A percentile compares a stretch with the other conserved stretches of the same genome.
Conservation (phyloP, 139 green algal species). For the Ettlia oleoabundans region DNA sequence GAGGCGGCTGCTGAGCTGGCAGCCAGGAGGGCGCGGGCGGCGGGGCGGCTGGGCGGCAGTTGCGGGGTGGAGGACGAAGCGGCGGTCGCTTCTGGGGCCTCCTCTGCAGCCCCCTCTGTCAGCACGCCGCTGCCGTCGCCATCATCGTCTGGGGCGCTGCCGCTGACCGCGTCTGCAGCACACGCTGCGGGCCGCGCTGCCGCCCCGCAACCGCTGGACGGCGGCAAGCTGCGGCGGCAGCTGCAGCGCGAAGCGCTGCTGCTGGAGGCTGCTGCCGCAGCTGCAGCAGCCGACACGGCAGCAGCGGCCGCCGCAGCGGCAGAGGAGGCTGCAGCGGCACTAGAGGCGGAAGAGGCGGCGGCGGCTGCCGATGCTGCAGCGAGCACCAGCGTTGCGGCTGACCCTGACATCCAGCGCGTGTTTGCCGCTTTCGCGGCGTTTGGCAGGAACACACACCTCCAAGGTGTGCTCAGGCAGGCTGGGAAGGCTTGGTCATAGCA, state of each 20-base stretch:
- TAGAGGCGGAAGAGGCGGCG: not conserved
- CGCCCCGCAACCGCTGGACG: not conserved
- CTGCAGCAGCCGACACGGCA: not conserved
- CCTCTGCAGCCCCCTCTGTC: not conserved
- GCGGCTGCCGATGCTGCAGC: not conserved
- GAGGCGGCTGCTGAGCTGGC: not conserved
- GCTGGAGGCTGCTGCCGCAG: constrained; percentile 14
- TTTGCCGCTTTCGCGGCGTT: constrained; percentile 29
- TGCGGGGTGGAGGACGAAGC: too few relatives aligned
- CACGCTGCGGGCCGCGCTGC: too few relatives aligned
- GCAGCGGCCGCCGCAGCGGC: constrained; percentile 1
- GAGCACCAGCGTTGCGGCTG: not conserved
- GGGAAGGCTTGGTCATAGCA: too few relatives aligned
- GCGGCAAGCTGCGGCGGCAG: not conserved
- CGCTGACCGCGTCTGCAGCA: not conserved
- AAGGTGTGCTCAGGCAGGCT: too few relatives aligned
- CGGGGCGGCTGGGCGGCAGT: not conserved
- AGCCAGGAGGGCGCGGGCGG: not conserved
- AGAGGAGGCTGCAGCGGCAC: not conserved
- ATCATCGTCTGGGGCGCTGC: not conserved
- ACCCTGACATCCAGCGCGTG: constrained; percentile 26
- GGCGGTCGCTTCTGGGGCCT: not conserved
- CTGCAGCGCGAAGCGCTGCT: constrained; percentile 23
- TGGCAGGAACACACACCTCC: constrained; percentile 8
- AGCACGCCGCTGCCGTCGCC: constrained; percentile 15